A percentile compares a stretch with the other conserved stretches of the same genome.
These are phyloP conservation scores for Podila horticola DNA, from an alignment of 192 early-diverging fungal genomes.

Conservation along the genomic window DNA sequence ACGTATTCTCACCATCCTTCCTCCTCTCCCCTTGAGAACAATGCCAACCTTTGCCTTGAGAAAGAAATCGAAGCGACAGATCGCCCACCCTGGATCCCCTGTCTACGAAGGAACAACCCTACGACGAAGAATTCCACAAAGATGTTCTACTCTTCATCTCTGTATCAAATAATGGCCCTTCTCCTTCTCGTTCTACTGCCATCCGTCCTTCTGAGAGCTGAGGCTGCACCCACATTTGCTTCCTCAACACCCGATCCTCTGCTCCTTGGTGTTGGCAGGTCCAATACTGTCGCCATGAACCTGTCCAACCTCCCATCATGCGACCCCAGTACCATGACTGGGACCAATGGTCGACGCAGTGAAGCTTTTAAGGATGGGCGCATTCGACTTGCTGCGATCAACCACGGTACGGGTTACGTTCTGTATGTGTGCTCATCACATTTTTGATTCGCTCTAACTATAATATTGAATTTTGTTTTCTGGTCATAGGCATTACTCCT, in stretches of 20 bases:
- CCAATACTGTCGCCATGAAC: slow-evolving; percentile 25
- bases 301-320: slow-evolving; percentile 28
- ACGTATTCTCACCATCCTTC: too few relatives aligned
- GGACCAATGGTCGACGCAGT: slow-evolving; percentile 18
- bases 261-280: background rate
- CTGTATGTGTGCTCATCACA: background rate
- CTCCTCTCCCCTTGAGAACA: too few relatives aligned
- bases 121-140: too few relatives aligned
- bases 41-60: too few relatives aligned
- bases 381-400: slow-evolving; percentile 18
- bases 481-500: slow-evolving; percentile 1
- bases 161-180: too few relatives aligned
- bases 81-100: too few relatives aligned
- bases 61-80: too few relatives aligned
- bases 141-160: too few relatives aligned
- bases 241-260: background rate
- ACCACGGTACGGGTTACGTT: slow-evolving; percentile 13
- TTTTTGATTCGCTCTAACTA: background rate
- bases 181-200: too few relatives aligned
- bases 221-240: too few relatives aligned
- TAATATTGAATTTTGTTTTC: background rate
- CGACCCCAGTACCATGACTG: slow-evolving; percentile 22
- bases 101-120: too few relatives aligned
- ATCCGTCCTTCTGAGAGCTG: too few relatives aligned
- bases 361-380: slow-evolving; percentile 7